These are phyloP conservation scores for Phaeosphaeriaceae sp. DNA, from an alignment of 2,329 filamentous ascomycete genomes.

Conservation along the genomic window DNA sequence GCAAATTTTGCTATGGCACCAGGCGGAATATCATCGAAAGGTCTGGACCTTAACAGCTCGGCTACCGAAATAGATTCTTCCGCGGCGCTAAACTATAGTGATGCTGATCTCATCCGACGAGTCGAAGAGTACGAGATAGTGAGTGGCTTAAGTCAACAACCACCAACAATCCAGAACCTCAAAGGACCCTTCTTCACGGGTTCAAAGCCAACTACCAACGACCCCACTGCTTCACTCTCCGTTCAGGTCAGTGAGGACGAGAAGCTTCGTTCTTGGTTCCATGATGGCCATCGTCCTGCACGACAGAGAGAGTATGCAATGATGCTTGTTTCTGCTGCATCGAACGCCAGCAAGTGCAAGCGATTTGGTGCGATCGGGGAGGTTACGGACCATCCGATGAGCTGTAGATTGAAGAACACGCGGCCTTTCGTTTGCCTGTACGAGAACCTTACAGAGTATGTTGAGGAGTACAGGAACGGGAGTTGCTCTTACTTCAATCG, in stretches of 20 bases:
- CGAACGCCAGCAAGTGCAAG: slow-evolving; percentile 11
- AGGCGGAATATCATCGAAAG: background rate
- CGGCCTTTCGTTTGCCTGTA: slow-evolving; percentile 51
- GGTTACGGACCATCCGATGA: background rate
- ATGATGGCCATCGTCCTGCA: slow-evolving; percentile 33
- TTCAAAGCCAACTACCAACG: slow-evolving; percentile 34
- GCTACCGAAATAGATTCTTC: background rate
- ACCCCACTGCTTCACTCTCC: slow-evolving; percentile 33
- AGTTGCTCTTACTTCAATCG: slow-evolving; percentile 50
- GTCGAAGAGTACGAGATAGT: slow-evolving; percentile 25
- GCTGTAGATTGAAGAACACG: slow-evolving; percentile 33
- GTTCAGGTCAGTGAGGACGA: slow-evolving; percentile 38
- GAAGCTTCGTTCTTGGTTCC: slow-evolving; percentile 53
- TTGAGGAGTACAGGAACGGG: slow-evolving; percentile 33
- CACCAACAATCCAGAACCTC: slow-evolving; percentile 44
- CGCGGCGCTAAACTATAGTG: slow-evolving; percentile 33
- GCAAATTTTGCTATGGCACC: background rate
- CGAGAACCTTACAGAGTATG: slow-evolving; percentile 53
- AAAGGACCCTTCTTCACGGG: slow-evolving; percentile 48
- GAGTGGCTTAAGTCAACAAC: slow-evolving; percentile 31
- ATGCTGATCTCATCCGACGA: slow-evolving; percentile 30
- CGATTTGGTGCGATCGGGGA: slow-evolving; percentile 22
- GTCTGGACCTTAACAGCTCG: background rate
- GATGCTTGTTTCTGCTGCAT: slow-evolving; percentile 28
- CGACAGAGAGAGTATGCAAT: slow-evolving; percentile 36